Percentiles rank a stretch among this genome's conserved stretches.
These are phyloP conservation scores for Neurospora pannonica DNA, from an alignment of 495 filamentous ascomycete species.

Conservation along the genomic window DNA sequence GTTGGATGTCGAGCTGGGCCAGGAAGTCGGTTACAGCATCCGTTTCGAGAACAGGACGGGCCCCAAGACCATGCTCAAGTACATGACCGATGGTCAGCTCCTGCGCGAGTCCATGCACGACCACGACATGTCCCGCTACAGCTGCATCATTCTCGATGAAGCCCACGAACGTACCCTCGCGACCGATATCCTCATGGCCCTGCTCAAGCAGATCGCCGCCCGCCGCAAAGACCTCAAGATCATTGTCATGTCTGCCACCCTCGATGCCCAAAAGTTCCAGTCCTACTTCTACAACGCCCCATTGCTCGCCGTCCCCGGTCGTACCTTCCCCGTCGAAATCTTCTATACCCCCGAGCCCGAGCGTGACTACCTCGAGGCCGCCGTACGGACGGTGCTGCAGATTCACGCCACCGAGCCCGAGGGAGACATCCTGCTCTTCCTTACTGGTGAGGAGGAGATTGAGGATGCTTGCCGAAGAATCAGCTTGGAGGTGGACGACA, in stretches of 20 bases:
- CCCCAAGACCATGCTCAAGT: constrained; percentile 87
- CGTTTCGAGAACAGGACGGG: constrained; percentile 96
- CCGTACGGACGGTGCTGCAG: constrained; percentile 86
- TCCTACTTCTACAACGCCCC: constrained; percentile 95
- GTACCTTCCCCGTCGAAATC: constrained; percentile 94
- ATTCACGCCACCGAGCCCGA: constrained; percentile 90
- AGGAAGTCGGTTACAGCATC: constrained; percentile 98
- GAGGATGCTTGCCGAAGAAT: constrained; percentile 94
- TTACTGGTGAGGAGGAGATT: constrained; percentile 98
- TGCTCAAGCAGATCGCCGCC: constrained; percentile 74
- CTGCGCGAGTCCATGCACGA: constrained; percentile 97
- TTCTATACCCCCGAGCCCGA: constrained; percentile 98
- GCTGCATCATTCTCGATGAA: constrained; percentile 97
- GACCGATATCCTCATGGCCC: constrained; percentile 92
- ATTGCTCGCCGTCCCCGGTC: constrained; percentile 84
- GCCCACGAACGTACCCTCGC: constrained; percentile 93
- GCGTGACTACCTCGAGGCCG: constrained; percentile 92
- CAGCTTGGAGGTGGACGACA: constrained; percentile 77
- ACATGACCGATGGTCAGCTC: constrained; percentile 99
- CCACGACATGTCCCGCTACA: constrained; percentile 80
- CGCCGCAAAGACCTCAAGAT: constrained; percentile 85
- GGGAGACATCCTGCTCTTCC: constrained; percentile 90
- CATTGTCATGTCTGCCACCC: constrained; percentile 96
- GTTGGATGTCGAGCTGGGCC: constrained; percentile 86
- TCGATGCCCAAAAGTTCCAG: constrained; percentile 97